Conservation (phyloP, 257 asterid genomes). For the Capsicum pubescens region DNA sequence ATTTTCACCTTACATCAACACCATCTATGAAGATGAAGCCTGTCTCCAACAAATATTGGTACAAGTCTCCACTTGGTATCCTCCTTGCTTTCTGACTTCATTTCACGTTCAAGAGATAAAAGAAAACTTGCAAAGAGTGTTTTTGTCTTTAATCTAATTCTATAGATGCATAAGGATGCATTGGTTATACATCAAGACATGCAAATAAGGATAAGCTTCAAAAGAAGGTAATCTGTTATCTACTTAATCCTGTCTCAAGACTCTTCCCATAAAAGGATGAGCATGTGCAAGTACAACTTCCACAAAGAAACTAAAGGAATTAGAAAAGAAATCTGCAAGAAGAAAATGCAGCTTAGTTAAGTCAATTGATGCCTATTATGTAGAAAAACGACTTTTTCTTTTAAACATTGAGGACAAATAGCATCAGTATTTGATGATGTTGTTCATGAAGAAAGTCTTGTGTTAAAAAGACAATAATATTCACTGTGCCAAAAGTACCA, state of each 20-base stretch:
- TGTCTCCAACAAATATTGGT: constrained; percentile 15
- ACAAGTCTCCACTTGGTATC: constrained; percentile 13
- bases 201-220: background rate
- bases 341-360: too few relatives aligned
- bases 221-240: background rate
- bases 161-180: background rate
- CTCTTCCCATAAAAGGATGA: too few relatives aligned
- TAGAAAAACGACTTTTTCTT: background rate
- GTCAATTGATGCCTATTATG: background rate
- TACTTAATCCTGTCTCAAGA: background rate
- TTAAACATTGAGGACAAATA: background rate
- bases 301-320: too few relatives aligned
- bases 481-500: constrained; percentile 2
- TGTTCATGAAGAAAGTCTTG: background rate
- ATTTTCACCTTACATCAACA: background rate
- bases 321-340: too few relatives aligned
- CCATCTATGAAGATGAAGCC: background rate
- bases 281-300: too few relatives aligned
- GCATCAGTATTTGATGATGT: constrained; percentile 1
- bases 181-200: background rate
- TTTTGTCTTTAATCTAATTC: constrained; percentile 8
- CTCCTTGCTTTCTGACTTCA: constrained; percentile 6
- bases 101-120: background rate
- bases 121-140: constrained; percentile 1
- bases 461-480: background rate